Evolutionary conservation across 2,329 filamentous ascomycete species (phyloP), one percentile per base, ranked within the genome.

Genomic region (Colletotrichum salicis): DNA sequence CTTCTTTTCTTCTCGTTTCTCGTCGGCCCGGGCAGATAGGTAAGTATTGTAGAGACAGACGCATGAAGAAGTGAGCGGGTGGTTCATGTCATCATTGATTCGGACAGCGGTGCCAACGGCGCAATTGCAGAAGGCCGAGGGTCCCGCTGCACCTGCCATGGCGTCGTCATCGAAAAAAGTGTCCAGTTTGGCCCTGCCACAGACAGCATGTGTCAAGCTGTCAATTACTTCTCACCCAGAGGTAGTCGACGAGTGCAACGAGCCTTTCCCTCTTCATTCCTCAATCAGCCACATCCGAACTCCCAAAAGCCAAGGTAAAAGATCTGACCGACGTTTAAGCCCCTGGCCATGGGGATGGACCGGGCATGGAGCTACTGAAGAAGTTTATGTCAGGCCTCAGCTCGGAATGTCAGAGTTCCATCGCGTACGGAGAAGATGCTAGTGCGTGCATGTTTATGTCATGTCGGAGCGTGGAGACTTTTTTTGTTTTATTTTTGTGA

Each of bases 81-180:
- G 10, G 27, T 29, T 19, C 51, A 54, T 69, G 67, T 69, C 60
- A 45, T 41, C 11, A 37, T 65, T 45, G 41, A 22, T 27, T 62
- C 31, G 45, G 54, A 5, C 24, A 27, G 19, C 58, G 58, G 33
- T 54, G 24, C 37, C 41, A 37, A 54, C 67, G 54, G 61, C 29
- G 48, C 31, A 31, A 35, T 64, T 63, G 41, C 54, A 45, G 41
- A n/a, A 55, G 37, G 31, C 54, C 67, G 54, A 54, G 29, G 66
- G 52, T 45, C 35, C 65, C 65, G 65, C 58, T 35, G 27, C 13
- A 24, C 6, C 60, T 54, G 33, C 67, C 62, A 55, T 66, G 55
- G 62, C 57, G 54, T 70, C 67, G 67, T 70, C 67, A 70, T 70
- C 67, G 67, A 70, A 59, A 59, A 64, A 27, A 27, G 19, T 15